Percentiles rank a stretch among this genome's conserved stretches.
phyloP scores from a whole-genome alignment of 108 stramenopile species.

The Skeletonema potamos region DNA sequence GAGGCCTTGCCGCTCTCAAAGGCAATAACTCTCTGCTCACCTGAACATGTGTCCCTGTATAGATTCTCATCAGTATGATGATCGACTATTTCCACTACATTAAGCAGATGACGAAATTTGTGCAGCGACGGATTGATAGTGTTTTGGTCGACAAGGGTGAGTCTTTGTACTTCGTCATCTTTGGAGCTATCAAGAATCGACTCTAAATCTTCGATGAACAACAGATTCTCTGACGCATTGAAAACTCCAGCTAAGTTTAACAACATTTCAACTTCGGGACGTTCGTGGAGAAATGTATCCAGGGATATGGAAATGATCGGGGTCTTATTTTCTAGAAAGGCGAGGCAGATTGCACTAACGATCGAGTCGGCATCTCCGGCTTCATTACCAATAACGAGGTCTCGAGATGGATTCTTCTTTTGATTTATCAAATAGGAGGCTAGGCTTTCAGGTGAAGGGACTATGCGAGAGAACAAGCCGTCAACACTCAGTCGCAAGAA shows the following conservation, averaged over 20 bases:
- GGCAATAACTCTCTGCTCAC: constrained; percentile 57
- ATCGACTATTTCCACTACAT: constrained; percentile 72
- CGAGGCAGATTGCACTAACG: constrained; percentile 64
- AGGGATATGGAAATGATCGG: constrained; percentile 47
- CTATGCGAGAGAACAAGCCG: background rate
- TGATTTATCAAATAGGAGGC: constrained; percentile 23
- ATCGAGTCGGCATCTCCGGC: constrained; percentile 89
- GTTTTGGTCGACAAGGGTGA: constrained; percentile 81
- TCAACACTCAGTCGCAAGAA: background rate
- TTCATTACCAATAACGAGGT: constrained; percentile 75
- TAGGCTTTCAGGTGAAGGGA: background rate
- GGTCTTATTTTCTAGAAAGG: constrained; percentile 56
- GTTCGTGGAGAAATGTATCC: constrained; percentile 32
- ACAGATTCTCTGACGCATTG: constrained; percentile 35
- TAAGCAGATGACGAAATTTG: constrained; percentile 22
- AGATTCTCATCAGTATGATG: constrained; percentile 72
- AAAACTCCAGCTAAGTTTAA: constrained; percentile 51
- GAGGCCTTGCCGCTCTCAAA: constrained; percentile 48
- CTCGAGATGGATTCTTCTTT: constrained; percentile 36
- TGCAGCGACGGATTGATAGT: constrained; percentile 24
- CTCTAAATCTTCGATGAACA: constrained; percentile 48
- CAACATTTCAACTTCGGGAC: constrained; percentile 68
- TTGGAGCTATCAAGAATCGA: background rate
- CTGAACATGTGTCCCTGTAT: constrained; percentile 53
- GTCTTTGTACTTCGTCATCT: background rate